Conservation (phyloP, 108 stramenopile genomes). For the Nannochloropsis oceanica region DNA sequence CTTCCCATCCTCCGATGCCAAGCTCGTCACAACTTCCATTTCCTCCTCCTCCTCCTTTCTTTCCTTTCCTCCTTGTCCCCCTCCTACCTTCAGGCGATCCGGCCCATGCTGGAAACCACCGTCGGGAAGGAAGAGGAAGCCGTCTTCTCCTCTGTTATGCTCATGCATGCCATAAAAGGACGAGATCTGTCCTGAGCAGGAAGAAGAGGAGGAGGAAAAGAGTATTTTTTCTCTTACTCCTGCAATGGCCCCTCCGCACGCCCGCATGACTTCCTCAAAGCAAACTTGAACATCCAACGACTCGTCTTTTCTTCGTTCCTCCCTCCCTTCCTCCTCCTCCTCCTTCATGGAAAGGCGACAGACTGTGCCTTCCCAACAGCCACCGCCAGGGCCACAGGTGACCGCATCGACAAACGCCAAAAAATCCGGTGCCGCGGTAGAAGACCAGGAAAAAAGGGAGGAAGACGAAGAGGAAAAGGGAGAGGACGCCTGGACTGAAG, state of each 20-base stretch:
- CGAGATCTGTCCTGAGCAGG: not conserved
- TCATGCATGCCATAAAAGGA: not conserved
- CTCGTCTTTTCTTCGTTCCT: not conserved
- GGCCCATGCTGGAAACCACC: not conserved
- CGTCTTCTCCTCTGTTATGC: not conserved
- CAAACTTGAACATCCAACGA: not conserved
- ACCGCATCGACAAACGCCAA: not conserved
- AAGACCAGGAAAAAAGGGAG: not conserved
- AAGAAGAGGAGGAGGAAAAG: not conserved
- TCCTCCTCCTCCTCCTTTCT: not conserved
- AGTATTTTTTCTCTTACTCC: not conserved
- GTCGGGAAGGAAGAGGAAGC: not conserved
- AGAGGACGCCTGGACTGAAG: not conserved
- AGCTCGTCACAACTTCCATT: not conserved
- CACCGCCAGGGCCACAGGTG: not conserved
- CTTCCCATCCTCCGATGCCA: not conserved
- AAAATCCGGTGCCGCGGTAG: not conserved
- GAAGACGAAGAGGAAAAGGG: not conserved
- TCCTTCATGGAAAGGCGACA: not conserved
- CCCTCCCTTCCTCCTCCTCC: not conserved
- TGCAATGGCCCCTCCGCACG: not conserved
- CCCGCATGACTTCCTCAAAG: not conserved
- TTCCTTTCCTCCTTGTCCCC: not conserved
- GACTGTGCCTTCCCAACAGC: not conserved
- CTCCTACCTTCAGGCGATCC: not conserved